Evolutionary conservation across 2,329 filamentous ascomycete species (phyloP), one percentile per base, ranked within the genome.

Genomic region (Fusarium sp.): DNA sequence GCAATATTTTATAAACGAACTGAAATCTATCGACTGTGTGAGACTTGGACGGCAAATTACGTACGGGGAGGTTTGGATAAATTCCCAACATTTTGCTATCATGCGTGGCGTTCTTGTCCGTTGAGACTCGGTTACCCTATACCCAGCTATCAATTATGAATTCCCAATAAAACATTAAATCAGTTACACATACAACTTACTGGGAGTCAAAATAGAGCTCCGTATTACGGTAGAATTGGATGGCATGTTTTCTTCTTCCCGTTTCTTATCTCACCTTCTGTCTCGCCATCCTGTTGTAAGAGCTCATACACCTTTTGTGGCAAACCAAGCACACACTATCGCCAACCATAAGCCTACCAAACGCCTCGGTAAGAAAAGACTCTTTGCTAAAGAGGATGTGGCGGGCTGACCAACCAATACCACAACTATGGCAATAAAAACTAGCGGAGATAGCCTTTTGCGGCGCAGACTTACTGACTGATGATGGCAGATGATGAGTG

Each of bases 401-500:
- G 65, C 30, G 37, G 45, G 37, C 39, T 50, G 28, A 45, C 31
- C 25, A 21, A 26, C 48, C 14, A 51, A 53, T 18, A 41, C 6
- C 9, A 16, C 14, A 41, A 9, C 16, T 16, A 19, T 11, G 16
- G 7, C 6, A 37, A 13, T n/a, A 21, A 19, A 16, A 54, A 23
- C 13, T 25, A 31, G 37, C 28, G 18, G 4, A 26, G 25, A 63
- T 44, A 39, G 53, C 34, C 53, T 63, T 46, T 59, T 34, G 54
- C 52, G 49, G 53, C 45, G 34, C 42, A 26, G 44, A 43, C 41
- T 41, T 41, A 18, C 43, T 49, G 41, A 51, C 23, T 39, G 43
- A 58, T 58, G 31, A 41, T 67, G 51, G 55, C 50, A 66, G n/a
- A 43, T 42, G 51, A 60, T 48, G 41, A 44, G 50, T 28, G 28